Evolutionary conservation across 1,284 basidiomycete species (phyloP).

Genomic region (Cryptococcus amylolentus): DNA sequence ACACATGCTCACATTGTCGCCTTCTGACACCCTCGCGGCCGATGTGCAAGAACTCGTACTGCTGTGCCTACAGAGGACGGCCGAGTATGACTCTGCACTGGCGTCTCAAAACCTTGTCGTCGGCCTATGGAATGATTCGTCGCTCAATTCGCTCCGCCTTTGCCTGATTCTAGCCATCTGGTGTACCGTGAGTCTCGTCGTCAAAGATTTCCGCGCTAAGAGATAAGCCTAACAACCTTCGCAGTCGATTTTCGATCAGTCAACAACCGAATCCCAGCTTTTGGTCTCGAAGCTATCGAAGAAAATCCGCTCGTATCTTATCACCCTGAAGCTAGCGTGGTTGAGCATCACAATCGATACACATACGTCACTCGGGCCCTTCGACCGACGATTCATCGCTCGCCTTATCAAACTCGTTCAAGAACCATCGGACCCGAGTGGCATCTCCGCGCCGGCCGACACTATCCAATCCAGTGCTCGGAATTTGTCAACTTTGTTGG

Average conservation of each 20-base stretch:
- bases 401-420: neutral
- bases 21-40: neutral
- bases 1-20: conserved; percentile 9
- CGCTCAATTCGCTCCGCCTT: conserved; percentile 13
- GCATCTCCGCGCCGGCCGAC: neutral
- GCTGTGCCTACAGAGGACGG: neutral
- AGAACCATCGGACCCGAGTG: neutral
- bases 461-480: neutral
- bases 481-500: neutral
- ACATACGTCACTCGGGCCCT: neutral
- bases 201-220: neutral
- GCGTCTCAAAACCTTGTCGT: neutral
- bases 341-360: neutral
- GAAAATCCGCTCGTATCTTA: neutral
- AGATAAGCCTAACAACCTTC: neutral
- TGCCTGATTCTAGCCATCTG: conserved; percentile 12
- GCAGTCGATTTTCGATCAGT: neutral
- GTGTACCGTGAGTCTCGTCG: conserved; percentile 13
- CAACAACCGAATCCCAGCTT: neutral
- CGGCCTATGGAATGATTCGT: conserved; percentile 5
- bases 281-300: neutral
- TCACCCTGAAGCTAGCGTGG: conserved; percentile 4
- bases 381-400: neutral
- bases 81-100: neutral
- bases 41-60: conserved; percentile 1